These are phyloP conservation scores for Acanthamoeba lenticulata DNA, from an alignment of 208 protist species.

Conservation along the genomic window DNA sequence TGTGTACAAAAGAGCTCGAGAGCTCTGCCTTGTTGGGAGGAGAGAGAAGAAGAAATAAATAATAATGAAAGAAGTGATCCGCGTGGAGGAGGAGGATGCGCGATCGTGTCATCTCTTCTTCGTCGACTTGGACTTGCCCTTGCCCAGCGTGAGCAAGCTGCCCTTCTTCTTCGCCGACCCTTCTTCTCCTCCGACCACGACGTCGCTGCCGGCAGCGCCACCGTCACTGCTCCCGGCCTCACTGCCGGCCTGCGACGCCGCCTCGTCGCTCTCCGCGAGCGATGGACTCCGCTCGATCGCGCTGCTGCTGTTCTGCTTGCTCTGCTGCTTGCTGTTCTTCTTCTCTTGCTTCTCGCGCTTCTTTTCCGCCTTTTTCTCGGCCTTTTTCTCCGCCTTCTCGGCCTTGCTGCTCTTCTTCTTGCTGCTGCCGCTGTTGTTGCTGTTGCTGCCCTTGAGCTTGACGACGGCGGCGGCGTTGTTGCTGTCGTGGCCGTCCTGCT, in stretches of 20 bases:
- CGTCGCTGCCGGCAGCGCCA: background rate
- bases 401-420: background rate
- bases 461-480: too few relatives aligned
- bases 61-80: background rate
- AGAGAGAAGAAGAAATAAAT: too few relatives aligned
- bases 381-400: background rate
- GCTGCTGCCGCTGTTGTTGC: background rate
- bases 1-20: too few relatives aligned
- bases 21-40: too few relatives aligned
- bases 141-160: background rate
- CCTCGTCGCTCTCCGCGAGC: background rate
- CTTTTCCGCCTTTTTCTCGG: background rate
- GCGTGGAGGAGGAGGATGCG: background rate
- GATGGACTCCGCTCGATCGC: background rate
- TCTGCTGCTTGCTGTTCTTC: background rate
- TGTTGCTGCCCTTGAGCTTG: background rate
- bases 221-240: background rate
- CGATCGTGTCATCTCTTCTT: background rate
- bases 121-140: conserved; percentile 6
- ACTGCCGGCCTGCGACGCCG: background rate
- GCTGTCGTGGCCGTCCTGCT: background rate
- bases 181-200: background rate
- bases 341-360: background rate
- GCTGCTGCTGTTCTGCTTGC: background rate
- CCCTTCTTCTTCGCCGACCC: background rate